phyloP scores from a whole-genome alignment of 1,284 basidiomycete species.

The Mycena citricolor region DNA sequence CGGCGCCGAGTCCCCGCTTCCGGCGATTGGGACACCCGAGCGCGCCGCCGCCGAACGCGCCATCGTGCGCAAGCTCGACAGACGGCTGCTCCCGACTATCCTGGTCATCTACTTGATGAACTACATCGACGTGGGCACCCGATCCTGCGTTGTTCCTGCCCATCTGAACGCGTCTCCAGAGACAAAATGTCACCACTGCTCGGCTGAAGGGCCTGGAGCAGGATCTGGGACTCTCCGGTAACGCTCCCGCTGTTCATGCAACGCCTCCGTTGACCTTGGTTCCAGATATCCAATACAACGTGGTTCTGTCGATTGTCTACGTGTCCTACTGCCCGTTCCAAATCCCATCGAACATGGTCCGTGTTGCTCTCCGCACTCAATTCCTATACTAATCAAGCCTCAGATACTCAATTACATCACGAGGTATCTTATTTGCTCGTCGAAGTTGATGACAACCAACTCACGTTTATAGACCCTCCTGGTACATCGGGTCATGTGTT shows the following conservation, averaged over 20 bases:
- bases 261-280: background rate
- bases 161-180: conserved; percentile 1
- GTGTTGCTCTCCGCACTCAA: conserved; percentile 11
- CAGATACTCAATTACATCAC: conserved; percentile 55
- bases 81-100: conserved; percentile 58
- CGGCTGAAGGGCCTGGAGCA: conserved; percentile 25
- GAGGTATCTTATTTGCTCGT: conserved; percentile 33
- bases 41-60: conserved; percentile 35
- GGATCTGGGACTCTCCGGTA: conserved; percentile 24
- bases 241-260: background rate
- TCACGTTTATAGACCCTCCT: conserved; percentile 47
- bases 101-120: conserved; percentile 68
- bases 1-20: conserved; percentile 1
- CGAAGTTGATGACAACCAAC: background rate
- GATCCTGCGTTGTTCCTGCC: background rate
- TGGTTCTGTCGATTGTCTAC: conserved; percentile 58
- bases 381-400: conserved; percentile 1
- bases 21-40: conserved; percentile 17
- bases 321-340: conserved; percentile 62
- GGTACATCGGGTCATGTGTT: conserved; percentile 61
- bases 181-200: conserved; percentile 23
- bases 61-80: conserved; percentile 56
- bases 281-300: conserved; percentile 57
- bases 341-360: conserved; percentile 66
- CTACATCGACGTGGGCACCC: conserved; percentile 60